Evolutionary conservation across 495 filamentous ascomycete genomes (phyloP).

Genomic region (Xylaria cubensis): DNA sequence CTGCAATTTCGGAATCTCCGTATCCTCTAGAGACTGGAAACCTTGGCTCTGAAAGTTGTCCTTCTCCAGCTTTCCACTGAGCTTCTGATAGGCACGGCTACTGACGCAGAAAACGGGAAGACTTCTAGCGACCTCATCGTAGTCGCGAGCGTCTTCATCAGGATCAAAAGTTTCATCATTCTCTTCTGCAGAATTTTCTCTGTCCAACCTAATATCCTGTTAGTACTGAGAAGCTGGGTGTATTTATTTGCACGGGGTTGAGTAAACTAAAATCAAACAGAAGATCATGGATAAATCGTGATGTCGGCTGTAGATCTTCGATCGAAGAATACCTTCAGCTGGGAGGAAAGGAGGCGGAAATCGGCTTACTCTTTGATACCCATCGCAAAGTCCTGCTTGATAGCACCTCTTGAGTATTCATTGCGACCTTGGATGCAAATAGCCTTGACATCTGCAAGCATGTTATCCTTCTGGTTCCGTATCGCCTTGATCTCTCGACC

Average conservation of each 20-base stretch:
- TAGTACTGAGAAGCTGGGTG: background rate
- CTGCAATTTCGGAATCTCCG: constrained; percentile 66
- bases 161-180: constrained; percentile 47
- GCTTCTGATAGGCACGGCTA: constrained; percentile 65
- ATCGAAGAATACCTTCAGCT: background rate
- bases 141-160: constrained; percentile 61
- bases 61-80: constrained; percentile 58
- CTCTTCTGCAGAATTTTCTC: constrained; percentile 41
- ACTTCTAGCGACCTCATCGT: constrained; percentile 61
- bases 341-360: background rate
- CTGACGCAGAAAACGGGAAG: constrained; percentile 71
- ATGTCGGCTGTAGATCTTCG: too few relatives aligned
- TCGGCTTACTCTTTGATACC: constrained; percentile 58
- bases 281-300: background rate
- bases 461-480: constrained; percentile 29
- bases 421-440: constrained; percentile 66
- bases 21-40: constrained; percentile 41
- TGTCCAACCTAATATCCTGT: constrained; percentile 39
- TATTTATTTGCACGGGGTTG: background rate
- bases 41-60: constrained; percentile 49
- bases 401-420: constrained; percentile 60
- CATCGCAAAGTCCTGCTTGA: constrained; percentile 66
- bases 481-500: constrained; percentile 35
- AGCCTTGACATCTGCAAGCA: constrained; percentile 46
- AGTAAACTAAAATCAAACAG: background rate